These are phyloP conservation scores for Lactarius psammicola DNA, from an alignment of 768 basidiomycete genomes.

Conservation along the genomic window DNA sequence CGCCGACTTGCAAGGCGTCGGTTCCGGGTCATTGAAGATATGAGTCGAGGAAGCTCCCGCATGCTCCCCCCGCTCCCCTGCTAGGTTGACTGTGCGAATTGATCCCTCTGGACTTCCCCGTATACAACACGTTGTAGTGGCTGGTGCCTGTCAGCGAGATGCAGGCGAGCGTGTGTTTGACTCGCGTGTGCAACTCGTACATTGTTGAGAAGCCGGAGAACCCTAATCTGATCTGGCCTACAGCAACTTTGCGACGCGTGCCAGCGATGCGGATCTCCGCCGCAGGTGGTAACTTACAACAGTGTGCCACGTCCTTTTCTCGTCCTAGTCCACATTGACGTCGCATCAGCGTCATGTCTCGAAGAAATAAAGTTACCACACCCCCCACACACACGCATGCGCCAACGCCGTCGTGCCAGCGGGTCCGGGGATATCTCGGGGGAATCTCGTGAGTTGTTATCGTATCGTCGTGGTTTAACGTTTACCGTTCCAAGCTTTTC, in stretches of 20 bases:
- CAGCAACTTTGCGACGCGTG: background rate
- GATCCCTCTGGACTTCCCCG: background rate
- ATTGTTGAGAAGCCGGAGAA: background rate
- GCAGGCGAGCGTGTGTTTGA: background rate
- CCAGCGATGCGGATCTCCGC: background rate
- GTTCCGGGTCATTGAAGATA: background rate
- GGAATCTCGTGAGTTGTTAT: background rate
- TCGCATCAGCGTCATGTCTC: background rate
- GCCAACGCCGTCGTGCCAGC: background rate
- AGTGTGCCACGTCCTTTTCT: too few relatives aligned
- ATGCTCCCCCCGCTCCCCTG: background rate
- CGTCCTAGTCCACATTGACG: too few relatives aligned
- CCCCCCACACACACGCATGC: background rate
- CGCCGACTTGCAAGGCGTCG: background rate
- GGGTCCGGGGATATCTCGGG: background rate
- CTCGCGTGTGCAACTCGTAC: background rate
- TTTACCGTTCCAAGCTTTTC: background rate
- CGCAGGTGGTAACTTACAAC: background rate
- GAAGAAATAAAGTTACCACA: background rate
- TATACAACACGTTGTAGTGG: background rate
- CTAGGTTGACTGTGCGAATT: background rate
- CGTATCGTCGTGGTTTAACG: too few relatives aligned
- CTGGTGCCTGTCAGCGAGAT: background rate
- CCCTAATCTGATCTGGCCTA: background rate
- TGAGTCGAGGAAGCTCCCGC: too few relatives aligned